phyloP scores from a whole-genome alignment of 192 early-diverging fungal genomes.

The Kickxella alabastrina region DNA sequence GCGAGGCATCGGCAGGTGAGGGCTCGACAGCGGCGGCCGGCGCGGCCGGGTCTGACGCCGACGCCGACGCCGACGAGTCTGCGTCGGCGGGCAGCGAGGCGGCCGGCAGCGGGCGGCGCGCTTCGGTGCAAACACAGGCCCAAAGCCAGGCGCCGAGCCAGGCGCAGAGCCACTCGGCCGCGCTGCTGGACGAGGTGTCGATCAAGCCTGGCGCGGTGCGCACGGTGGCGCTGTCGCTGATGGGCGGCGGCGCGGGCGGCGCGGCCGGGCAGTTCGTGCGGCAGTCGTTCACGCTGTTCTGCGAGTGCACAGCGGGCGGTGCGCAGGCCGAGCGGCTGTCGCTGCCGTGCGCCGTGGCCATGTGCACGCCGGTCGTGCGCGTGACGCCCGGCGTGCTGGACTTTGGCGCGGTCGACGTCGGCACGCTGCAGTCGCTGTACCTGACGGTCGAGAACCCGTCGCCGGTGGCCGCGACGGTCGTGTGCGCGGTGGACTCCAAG shows the following conservation, averaged over 20 bases:
- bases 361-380: conserved; percentile 90
- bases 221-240: conserved; percentile 74
- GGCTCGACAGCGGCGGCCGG: conserved; percentile 2
- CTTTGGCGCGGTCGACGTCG: conserved; percentile 96
- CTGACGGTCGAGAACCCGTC: conserved; percentile 82
- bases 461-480: conserved; percentile 77
- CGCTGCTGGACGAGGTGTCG: conserved; percentile 71
- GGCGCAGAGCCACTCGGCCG: conserved; percentile 12
- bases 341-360: conserved; percentile 84
- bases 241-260: conserved; percentile 21
- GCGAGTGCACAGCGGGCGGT: conserved; percentile 58
- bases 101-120: background rate
- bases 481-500: conserved; percentile 87
- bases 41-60: background rate
- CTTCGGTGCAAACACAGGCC: conserved; percentile 3
- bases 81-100: conserved; percentile 8
- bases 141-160: background rate
- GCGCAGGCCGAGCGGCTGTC: conserved; percentile 45
- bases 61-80: background rate
- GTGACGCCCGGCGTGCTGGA: conserved; percentile 79
- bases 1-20: background rate
- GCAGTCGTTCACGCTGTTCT: conserved; percentile 67
- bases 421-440: conserved; percentile 81
- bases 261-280: conserved; percentile 66
- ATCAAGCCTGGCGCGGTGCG: conserved; percentile 82